Conservation (phyloP, 495 filamentous ascomycete species). For the Penicillium ochrochloron region DNA sequence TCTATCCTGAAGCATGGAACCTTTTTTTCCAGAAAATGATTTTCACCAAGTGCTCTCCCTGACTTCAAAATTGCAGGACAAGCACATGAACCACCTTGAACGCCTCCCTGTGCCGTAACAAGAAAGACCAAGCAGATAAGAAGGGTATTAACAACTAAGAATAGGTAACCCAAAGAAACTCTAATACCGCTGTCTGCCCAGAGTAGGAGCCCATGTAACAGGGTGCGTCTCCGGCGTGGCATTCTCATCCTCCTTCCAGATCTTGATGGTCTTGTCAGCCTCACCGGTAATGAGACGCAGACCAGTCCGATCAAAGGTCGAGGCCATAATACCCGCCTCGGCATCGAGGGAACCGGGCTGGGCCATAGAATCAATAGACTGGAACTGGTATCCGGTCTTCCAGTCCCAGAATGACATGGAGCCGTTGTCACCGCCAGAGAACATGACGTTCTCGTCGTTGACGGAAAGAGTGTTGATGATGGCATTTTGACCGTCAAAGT, state of each 20-base stretch:
- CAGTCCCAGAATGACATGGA: constrained; percentile 99
- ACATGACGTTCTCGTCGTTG: constrained; percentile 93
- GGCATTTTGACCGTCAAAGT: constrained; percentile 94
- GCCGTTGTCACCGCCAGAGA: constrained; percentile 95
- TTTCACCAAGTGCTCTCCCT: constrained; percentile 7
- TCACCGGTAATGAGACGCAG: constrained; percentile 90
- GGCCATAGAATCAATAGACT: constrained; percentile 83
- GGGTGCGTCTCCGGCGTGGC: constrained; percentile 93
- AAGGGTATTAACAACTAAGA: constrained; percentile 31
- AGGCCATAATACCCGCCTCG: constrained; percentile 91
- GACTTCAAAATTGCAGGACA: constrained; percentile 7
- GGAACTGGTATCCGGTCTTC: constrained; percentile 94
- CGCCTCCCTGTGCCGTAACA: constrained; percentile 36
- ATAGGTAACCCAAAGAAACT: constrained; percentile 9
- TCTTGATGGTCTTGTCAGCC: constrained; percentile 96
- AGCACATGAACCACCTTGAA: constrained; percentile 32
- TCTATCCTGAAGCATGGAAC: constrained; percentile 6
- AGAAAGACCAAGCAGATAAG: constrained; percentile 24
- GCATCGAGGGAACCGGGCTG: constrained; percentile 95
- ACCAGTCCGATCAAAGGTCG: constrained; percentile 87
- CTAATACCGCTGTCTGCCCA: constrained; percentile 73
- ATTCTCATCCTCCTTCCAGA: constrained; percentile 90
- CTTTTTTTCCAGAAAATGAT: constrained; percentile 15
- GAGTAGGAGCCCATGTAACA: constrained; percentile 87
- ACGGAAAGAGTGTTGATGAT: constrained; percentile 94